phyloP scores from a whole-genome alignment of 345 rosid species.

The Camelina laxa region DNA sequence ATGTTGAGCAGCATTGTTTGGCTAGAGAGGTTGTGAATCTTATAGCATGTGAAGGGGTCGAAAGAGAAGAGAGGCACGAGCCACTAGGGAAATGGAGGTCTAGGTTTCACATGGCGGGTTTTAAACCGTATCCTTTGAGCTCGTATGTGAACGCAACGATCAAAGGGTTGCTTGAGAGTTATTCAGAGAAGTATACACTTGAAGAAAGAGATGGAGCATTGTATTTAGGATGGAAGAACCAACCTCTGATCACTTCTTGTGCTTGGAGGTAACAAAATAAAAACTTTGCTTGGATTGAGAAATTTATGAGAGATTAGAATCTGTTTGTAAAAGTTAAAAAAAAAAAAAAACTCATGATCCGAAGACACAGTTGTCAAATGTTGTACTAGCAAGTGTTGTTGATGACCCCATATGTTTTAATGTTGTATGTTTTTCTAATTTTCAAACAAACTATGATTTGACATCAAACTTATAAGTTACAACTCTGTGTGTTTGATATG shows the following conservation, averaged over 20 bases:
- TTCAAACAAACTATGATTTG: conserved; percentile 29
- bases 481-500: conserved; percentile 14
- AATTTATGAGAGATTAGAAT: conserved; percentile 23
- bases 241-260: conserved; percentile 64
- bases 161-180: conserved; percentile 64
- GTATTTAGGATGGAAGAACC: conserved; percentile 92
- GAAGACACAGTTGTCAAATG: conserved; percentile 32
- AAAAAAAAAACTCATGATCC: neutral
- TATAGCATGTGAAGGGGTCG: conserved; percentile 89
- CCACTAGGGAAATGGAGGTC: conserved; percentile 82
- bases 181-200: conserved; percentile 69
- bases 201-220: conserved; percentile 80
- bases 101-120: conserved; percentile 88
- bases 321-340: neutral
- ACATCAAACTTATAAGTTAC: conserved; percentile 2
- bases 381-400: conserved; percentile 36
- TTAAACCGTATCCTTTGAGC: conserved; percentile 74
- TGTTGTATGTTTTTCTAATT: conserved; percentile 2
- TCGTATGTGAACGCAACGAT: conserved; percentile 74
- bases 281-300: conserved; percentile 4
- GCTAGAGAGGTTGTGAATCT: conserved; percentile 95
- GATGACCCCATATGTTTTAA: conserved; percentile 12
- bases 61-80: conserved; percentile 93
- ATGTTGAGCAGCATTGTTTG: conserved; percentile 92
- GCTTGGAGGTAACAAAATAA: conserved; percentile 71